Evolutionary conservation across 495 filamentous ascomycete genomes (phyloP).

Genomic region (Aspergillus asperescens): DNA sequence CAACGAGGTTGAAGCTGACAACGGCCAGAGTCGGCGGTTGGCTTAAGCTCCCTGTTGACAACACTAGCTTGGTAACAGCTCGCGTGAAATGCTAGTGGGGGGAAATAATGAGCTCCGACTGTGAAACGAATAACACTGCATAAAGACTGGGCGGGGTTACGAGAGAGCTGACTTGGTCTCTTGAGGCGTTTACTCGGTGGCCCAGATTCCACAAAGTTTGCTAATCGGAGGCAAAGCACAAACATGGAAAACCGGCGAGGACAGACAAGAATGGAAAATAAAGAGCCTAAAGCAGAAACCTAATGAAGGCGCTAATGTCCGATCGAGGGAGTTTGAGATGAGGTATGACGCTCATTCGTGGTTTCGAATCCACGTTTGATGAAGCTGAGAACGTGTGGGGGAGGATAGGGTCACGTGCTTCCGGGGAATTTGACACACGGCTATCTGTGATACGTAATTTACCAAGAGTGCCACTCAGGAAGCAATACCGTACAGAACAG

Average conservation of each 20-base stretch:
- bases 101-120: neutral
- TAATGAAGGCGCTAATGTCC: neutral
- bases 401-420: slow-evolving; percentile 1
- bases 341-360: neutral
- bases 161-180: slow-evolving; percentile 8
- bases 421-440: no score
- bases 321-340: neutral
- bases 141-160: slow-evolving; percentile 11
- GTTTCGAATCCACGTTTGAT: slow-evolving; percentile 2
- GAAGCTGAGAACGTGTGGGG: slow-evolving; percentile 14
- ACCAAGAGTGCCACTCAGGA: no score
- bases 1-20: slow-evolving; percentile 16
- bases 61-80: slow-evolving; percentile 1
- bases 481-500: slow-evolving; percentile 16
- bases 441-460: no score
- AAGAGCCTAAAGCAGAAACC: slow-evolving; percentile 8
- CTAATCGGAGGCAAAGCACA: neutral
- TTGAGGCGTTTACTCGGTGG: neutral
- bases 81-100: slow-evolving; percentile 5
- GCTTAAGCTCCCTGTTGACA: slow-evolving; percentile 11
- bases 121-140: slow-evolving; percentile 16
- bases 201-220: slow-evolving; percentile 3
- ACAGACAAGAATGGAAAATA: neutral
- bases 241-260: neutral
- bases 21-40: slow-evolving; percentile 17